Base-by-base conservation (phyloP, 2,329 filamentous ascomycete genomes). In the Colletotrichum sublineola region DNA sequence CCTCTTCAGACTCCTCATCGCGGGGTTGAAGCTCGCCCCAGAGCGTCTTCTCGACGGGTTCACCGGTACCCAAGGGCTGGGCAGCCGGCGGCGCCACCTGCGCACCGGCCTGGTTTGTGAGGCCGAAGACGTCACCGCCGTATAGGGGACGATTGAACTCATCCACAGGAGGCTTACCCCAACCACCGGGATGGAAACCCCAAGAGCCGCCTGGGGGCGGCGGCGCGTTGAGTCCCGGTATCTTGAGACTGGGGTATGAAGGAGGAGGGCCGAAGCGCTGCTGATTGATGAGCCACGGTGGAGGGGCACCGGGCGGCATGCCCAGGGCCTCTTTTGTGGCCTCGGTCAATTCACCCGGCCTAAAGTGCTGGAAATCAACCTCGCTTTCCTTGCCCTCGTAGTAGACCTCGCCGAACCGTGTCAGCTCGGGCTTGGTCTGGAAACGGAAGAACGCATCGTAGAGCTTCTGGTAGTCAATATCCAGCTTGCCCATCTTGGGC, bases 321-420 rank as follows among this genome's bases (percentile, higher is more conserved):
- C 94, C 96, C 1, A 99, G 88, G 6, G 96, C 96, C 79, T 98
- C 96, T 79, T 94, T 96, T 52, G 98, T 88, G 77, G 94, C 92
- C 67, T 98, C 94, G 76, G 92, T 96, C 61, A 98, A 83, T 77
- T 98, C 95, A 46, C 96, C 96, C 1, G 96, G 94, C 75, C 95
- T 91, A 72, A 98, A 89, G 83, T 98, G 94, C 77, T 94, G 92
- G 75, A 97, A 89, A 80, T 98, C 97, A 0, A 96, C 97, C 83
- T 99, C 96, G 79, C 94, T 96, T 81, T 99, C 96, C 82, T 99
- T 99, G 80, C 96, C 96, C 83, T 99, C 96, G 81, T 98, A 98
- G 82, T 99, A 99, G n/a, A 99, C 95, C 82, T 99, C 96, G 52
- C 96, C 96, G 77, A 97, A 99, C 55, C 95, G 90, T 42, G 96